Evolutionary conservation across 2,329 filamentous ascomycete species (phyloP).

Genomic region (Sporothrix curviconia): DNA sequence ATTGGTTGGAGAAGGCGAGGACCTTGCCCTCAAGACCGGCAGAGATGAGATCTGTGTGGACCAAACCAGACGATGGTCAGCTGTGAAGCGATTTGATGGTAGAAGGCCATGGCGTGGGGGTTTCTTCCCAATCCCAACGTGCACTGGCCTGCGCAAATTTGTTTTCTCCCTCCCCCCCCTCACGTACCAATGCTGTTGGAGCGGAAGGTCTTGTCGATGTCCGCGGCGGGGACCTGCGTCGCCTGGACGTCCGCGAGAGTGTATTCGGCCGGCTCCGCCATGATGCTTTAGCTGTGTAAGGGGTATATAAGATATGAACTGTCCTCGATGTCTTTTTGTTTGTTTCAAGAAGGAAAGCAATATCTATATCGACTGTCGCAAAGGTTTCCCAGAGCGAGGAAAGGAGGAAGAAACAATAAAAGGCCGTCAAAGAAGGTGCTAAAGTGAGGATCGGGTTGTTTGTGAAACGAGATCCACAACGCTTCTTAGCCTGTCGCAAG

Average conservation of each 20-base stretch:
- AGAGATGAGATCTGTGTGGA: constrained; percentile 50
- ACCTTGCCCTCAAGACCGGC: constrained; percentile 56
- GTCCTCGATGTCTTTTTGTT: background rate
- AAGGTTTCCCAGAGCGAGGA: background rate
- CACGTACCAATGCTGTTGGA: constrained; percentile 53
- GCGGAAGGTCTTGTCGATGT: constrained; percentile 56
- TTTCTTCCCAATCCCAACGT: background rate
- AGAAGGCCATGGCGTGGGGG: background rate
- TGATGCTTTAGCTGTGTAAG: background rate
- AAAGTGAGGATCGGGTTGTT: background rate
- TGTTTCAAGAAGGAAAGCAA: background rate
- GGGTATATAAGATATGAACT: background rate
- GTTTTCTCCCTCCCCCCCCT: too few relatives aligned
- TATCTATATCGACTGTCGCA: background rate
- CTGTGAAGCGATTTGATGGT: background rate
- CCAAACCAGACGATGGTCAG: background rate
- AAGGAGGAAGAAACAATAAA: background rate
- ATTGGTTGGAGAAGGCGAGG: constrained; percentile 60
- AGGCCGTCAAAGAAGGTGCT: background rate
- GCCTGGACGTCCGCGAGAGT: constrained; percentile 49
- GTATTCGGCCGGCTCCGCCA: constrained; percentile 38
- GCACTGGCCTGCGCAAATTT: constrained; percentile 22
- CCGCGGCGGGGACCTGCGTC: constrained; percentile 41
- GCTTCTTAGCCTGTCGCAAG: background rate
- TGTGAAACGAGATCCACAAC: constrained; percentile 1